Conservation (phyloP, 139 green algal genomes). For the Tetraselmis chui region DNA sequence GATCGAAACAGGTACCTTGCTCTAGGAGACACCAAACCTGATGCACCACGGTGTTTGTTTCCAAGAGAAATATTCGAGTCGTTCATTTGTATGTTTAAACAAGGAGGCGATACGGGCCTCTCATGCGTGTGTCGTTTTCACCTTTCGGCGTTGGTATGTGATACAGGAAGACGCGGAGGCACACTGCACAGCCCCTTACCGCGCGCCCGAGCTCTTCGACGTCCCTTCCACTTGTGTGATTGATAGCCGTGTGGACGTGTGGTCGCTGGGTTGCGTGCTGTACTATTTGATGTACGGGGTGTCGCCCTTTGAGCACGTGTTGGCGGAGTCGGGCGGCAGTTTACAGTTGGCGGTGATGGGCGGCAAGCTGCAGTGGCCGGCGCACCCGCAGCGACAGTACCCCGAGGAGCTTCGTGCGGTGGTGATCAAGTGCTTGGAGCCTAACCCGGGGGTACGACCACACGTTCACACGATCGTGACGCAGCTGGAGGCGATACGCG, state of each 20-base stretch:
- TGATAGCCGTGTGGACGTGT: constrained; percentile 75
- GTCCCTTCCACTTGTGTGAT: constrained; percentile 54
- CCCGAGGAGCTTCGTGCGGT: constrained; percentile 34
- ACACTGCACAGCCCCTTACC: constrained; percentile 76
- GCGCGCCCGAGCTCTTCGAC: constrained; percentile 89
- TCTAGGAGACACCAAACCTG: background rate
- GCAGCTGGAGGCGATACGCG: background rate
- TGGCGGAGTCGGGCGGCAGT: constrained; percentile 67
- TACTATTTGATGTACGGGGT: constrained; percentile 66
- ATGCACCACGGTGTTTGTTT: background rate
- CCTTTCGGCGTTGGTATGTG: too few species aligned
- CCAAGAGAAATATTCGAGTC: background rate
- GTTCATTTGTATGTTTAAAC: background rate
- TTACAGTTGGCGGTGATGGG: constrained; percentile 76
- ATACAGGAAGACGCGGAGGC: constrained; percentile 32
- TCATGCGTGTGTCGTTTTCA: too few species aligned
- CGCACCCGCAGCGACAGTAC: constrained; percentile 12
- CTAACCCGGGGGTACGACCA: constrained; percentile 20
- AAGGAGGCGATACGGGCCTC: too few species aligned
- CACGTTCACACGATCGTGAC: background rate
- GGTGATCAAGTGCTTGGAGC: constrained; percentile 35
- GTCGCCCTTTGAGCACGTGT: constrained; percentile 71
- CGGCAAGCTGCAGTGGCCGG: constrained; percentile 21
- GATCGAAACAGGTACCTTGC: too few species aligned
- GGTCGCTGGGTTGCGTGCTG: constrained; percentile 77